Evolutionary conservation across 768 basidiomycete genomes (phyloP).

Genomic region (Tephrocybe sp.): DNA sequence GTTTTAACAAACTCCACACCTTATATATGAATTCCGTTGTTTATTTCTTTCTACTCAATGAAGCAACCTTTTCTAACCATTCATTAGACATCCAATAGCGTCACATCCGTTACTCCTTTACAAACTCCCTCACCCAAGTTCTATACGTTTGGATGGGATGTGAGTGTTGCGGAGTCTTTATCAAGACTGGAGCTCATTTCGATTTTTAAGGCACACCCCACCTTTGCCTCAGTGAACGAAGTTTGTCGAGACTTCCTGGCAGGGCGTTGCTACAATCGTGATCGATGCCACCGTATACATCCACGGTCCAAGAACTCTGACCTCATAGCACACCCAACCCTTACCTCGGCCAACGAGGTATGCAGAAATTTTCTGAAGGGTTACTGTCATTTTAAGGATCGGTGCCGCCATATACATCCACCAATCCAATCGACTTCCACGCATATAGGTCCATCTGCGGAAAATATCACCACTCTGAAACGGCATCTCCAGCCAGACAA

Average conservation of each 20-base stretch:
- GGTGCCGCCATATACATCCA: no score
- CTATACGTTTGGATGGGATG: slow-evolving; percentile 16
- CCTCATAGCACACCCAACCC: no score
- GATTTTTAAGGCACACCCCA: slow-evolving; percentile 25
- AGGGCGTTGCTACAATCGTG: neutral
- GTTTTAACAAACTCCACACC: neutral
- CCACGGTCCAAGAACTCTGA: neutral
- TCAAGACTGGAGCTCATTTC: neutral
- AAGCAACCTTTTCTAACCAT: neutral
- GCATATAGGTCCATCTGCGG: no score
- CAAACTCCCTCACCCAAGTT: neutral
- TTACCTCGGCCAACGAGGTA: no score
- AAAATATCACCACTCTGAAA: no score
- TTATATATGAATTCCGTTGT: neutral
- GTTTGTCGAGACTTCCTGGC: slow-evolving; percentile 11
- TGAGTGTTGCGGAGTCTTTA: neutral
- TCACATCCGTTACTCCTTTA: neutral
- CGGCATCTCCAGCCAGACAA: no score
- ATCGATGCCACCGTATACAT: slow-evolving; percentile 10
- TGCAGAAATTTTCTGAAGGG: no score
- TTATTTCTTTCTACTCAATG: neutral
- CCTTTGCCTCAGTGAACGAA: slow-evolving; percentile 19
- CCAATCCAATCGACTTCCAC: no score
- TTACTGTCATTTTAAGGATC: no score
- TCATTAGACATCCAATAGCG: neutral